Evolutionary conservation across 495 filamentous ascomycete species (phyloP).

Genomic region (Trypethelium eluteriae): DNA sequence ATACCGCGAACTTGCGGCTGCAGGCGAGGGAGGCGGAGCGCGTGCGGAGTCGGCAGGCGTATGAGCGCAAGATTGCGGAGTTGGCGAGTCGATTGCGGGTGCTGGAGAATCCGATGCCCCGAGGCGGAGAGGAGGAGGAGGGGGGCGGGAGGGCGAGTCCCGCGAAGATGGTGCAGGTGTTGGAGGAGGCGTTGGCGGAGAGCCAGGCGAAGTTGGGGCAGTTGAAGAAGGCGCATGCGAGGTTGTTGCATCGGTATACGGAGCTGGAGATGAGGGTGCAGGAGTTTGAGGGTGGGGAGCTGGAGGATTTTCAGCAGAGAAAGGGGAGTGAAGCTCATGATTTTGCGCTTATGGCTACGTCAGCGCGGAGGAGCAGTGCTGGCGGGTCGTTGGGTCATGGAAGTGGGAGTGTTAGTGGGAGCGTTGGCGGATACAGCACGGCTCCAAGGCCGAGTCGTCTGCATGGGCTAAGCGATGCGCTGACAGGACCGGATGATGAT

Average conservation of each 20-base stretch:
- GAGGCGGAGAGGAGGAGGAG: no score
- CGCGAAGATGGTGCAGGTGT: constrained; percentile 7
- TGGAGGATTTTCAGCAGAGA: neutral
- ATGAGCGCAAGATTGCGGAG: constrained; percentile 42
- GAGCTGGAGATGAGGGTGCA: constrained; percentile 33
- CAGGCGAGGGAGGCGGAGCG: constrained; percentile 47
- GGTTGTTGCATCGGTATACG: constrained; percentile 34
- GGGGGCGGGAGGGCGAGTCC: neutral
- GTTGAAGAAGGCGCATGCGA: constrained; percentile 40
- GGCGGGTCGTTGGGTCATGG: neutral
- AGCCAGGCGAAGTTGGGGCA: constrained; percentile 39
- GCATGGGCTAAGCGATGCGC: neutral
- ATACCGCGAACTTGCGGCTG: constrained; percentile 46
- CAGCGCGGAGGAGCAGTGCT: constrained; percentile 9
- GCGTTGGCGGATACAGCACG: neutral
- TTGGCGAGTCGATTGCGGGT: constrained; percentile 37
- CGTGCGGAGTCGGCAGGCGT: constrained; percentile 37
- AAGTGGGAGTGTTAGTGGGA: constrained; percentile 6
- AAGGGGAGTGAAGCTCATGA: constrained; percentile 20
- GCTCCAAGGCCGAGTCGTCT: neutral
- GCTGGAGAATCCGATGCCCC: constrained; percentile 21
- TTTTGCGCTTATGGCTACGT: constrained; percentile 5
- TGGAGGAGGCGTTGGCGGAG: constrained; percentile 43
- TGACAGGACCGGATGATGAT: neutral
- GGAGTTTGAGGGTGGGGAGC: constrained; percentile 24